phyloP scores from a whole-genome alignment of 176 grass and related monocot species.

The Triticum dicoccoides region DNA sequence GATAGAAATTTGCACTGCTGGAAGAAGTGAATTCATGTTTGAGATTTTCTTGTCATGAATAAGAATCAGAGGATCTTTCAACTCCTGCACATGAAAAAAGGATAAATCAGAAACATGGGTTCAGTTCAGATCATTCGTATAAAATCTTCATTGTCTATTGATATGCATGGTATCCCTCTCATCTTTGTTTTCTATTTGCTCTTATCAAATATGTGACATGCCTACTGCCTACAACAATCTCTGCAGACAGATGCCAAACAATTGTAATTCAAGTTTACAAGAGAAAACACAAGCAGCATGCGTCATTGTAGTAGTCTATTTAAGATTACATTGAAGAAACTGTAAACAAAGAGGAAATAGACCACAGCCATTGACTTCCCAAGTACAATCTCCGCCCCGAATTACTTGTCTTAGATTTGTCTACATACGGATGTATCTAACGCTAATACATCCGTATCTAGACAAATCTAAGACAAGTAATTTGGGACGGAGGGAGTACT shows the following conservation, averaged over 20 bases:
- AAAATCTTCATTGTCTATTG: not conserved
- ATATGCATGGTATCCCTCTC: not conserved
- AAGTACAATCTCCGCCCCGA: not conserved
- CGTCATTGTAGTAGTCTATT: not conserved
- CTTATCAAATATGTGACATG: not conserved
- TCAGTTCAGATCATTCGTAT: not conserved
- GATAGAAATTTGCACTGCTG: constrained; percentile 67
- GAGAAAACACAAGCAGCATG: not conserved
- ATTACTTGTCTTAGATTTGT: too few relatives aligned
- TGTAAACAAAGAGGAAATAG: not conserved
- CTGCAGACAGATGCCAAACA: not conserved
- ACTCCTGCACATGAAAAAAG: constrained; percentile 54
- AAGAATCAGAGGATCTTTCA: constrained; percentile 84
- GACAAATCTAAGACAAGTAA: too few relatives aligned
- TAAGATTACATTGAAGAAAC: not conserved
- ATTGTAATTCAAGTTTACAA: not conserved
- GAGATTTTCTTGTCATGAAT: constrained; percentile 98
- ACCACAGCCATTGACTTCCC: not conserved
- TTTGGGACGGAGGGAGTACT: not conserved
- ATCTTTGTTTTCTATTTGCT: not conserved
- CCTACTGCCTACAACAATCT: not conserved
- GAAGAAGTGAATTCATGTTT: constrained; percentile 76
- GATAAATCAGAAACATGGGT: not conserved
- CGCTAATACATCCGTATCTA: too few relatives aligned
- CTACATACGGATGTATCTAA: too few relatives aligned